A percentile compares a stretch with the other conserved stretches of the same genome.
Evolutionary conservation across 371 early-diverging fungal genomes (phyloP).

Genomic region (Syncephalis fuscata): DNA sequence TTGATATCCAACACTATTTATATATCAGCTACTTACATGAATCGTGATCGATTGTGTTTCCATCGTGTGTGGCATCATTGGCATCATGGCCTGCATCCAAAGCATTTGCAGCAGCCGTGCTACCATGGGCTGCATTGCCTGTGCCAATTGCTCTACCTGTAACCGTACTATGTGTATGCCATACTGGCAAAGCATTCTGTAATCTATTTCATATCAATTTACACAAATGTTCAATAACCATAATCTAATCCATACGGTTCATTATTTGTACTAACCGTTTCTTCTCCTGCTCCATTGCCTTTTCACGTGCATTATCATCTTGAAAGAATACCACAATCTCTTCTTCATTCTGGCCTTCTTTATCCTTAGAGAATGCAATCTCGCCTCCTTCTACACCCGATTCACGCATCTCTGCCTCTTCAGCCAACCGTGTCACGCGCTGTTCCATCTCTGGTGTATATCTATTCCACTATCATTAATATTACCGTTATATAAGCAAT

Average conservation of each 20-base stretch:
- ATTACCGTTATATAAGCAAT: neutral
- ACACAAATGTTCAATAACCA: too few relatives aligned
- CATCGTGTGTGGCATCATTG: slow-evolving; percentile 1
- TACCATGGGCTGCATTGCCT: neutral
- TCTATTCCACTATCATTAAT: neutral
- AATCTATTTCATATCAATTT: too few relatives aligned
- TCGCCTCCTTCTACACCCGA: neutral
- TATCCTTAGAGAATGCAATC: slow-evolving; percentile 2
- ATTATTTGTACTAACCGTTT: slow-evolving; percentile 22
- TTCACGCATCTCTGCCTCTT: neutral
- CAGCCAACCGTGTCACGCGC: neutral
- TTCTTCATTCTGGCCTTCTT: slow-evolving; percentile 40
- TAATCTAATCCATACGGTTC: neutral
- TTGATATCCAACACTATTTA: neutral
- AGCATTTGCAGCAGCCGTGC: neutral
- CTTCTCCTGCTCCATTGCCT: slow-evolving; percentile 48
- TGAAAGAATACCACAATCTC: slow-evolving; percentile 66
- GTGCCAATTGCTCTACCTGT: slow-evolving; percentile 18
- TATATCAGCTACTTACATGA: slow-evolving; percentile 1
- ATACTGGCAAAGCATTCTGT: slow-evolving; percentile 66
- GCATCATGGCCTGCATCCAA: slow-evolving; percentile 4
- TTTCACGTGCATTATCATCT: slow-evolving; percentile 46
- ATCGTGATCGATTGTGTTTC: slow-evolving; percentile 1
- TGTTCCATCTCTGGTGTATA: neutral
- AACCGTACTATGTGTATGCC: slow-evolving; percentile 59